Percentiles rank a stretch among this genome's conserved stretches.
Conservation (phyloP, 176 grass and related monocot genomes). For the Rhynchospora pubera region DNA sequence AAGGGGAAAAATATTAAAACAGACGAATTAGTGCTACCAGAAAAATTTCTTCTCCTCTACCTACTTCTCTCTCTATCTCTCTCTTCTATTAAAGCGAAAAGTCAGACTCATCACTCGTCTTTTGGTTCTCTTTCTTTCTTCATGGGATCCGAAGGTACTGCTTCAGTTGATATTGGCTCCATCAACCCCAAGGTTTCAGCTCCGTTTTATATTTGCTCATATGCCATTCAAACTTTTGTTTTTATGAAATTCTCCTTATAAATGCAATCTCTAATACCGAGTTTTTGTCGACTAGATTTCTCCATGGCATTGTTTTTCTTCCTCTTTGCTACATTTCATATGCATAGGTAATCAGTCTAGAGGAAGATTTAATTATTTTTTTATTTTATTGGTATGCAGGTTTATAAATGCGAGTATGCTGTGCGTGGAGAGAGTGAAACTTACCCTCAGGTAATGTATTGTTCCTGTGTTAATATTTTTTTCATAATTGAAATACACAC, state of each 20-base stretch:
- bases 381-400: conserved; percentile 31
- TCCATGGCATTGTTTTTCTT: neutral
- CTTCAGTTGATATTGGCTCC: conserved; percentile 6
- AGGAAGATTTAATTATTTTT: neutral
- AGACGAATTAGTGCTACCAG: neutral
- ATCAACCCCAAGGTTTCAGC: conserved; percentile 30
- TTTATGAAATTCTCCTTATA: neutral
- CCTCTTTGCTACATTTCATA: neutral
- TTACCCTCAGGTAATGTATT: conserved; percentile 54
- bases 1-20: neutral
- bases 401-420: conserved; percentile 83
- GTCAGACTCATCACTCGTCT: neutral
- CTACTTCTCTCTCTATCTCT: neutral
- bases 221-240: neutral
- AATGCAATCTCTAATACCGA: too few species aligned
- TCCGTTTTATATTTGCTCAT: neutral
- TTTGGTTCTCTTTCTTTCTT: neutral
- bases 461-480: neutral
- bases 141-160: neutral
- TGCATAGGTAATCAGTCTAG: neutral
- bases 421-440: conserved; percentile 82
- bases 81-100: neutral
- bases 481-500: neutral
- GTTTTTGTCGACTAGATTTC: neutral
- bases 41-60: neutral